Evolutionary conservation across 2,329 filamentous ascomycete genomes (phyloP).

Genomic region (Piedraia hortae): DNA sequence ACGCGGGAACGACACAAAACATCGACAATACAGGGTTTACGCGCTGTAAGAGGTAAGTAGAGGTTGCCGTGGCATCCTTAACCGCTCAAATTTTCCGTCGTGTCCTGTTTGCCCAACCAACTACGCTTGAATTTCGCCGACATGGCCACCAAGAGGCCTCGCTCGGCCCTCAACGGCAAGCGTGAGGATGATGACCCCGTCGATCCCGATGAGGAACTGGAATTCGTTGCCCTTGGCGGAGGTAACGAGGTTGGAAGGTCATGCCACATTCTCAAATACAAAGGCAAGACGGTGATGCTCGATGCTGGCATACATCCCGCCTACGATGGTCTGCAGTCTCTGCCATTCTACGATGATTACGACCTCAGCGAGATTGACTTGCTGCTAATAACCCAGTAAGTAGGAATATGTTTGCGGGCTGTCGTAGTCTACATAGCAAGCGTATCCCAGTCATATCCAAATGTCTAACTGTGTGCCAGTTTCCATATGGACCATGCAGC

Average conservation of each 20-base stretch:
- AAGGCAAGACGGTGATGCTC: constrained; percentile 97
- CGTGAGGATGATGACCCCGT: constrained; percentile 54
- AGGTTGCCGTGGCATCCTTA: no score
- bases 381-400: constrained; percentile 97
- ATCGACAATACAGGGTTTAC: no score
- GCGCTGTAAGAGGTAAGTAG: no score
- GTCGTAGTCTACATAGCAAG: constrained; percentile 8
- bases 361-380: constrained; percentile 93
- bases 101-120: no score
- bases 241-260: constrained; percentile 93
- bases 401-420: constrained; percentile 10
- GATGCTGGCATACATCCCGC: constrained; percentile 93
- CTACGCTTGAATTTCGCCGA: no score
- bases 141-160: constrained; percentile 73
- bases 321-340: constrained; percentile 73
- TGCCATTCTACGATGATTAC: constrained; percentile 97
- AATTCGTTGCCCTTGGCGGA: constrained; percentile 78
- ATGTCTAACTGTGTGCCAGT: constrained; percentile 34
- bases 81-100: not conserved
- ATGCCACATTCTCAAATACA: constrained; percentile 96
- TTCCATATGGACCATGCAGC: constrained; percentile 98
- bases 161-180: constrained; percentile 36
- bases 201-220: constrained; percentile 77
- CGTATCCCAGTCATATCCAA: constrained; percentile 10
- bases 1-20: no score